Base-by-base conservation (phyloP, 306 rosid species). In the Corylus avellana region DNA sequence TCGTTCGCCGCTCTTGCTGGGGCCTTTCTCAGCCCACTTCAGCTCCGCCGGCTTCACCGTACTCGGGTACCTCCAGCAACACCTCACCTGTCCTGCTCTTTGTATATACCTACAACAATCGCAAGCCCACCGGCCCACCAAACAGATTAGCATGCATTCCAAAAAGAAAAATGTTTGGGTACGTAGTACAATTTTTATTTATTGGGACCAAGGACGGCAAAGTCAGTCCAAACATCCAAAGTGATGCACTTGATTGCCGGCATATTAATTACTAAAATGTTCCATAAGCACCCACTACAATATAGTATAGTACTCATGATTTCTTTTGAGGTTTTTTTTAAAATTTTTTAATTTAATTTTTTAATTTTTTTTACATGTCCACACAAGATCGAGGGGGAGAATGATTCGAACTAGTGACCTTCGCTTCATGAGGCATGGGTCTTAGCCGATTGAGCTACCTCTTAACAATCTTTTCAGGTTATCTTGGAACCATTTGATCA, bases 21-120 rank as follows among this genome's bases (percentile, higher is more conserved):
- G 92, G 53, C 96, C 97, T 78, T 87, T 92, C 90, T 90, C 97
- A 0, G 92, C 93, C 96, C 97, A 94, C 73, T 82, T 84, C 2
- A 89, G 81, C 89, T 94, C 98, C 29, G 70, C 86, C 35, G 83
- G 88, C 89, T 86, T 94, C 87, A 88, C 32, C 39, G 74, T 75
- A 1, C 66, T 75, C 37, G 94, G 88, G 78, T 88, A 92, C 86
- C 92, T 85, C 80, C 89, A 87, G 39, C 76, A 88, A 68, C 93
- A 90, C 12, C 94, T 84, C 51, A 82, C 12, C 37, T 77, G 70
- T 72, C 97, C 97, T 9, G 98, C 96, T 78, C 85, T 88, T 51
- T 80, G 88, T 73, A 90, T 90, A 84, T 92, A 92, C 89, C 98
- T 94, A 12, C 12, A 79, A 68, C 12, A 12, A 47, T 17, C 17